phyloP scores from a whole-genome alignment of 345 rosid genomes.

The Limnanthes douglasii region DNA sequence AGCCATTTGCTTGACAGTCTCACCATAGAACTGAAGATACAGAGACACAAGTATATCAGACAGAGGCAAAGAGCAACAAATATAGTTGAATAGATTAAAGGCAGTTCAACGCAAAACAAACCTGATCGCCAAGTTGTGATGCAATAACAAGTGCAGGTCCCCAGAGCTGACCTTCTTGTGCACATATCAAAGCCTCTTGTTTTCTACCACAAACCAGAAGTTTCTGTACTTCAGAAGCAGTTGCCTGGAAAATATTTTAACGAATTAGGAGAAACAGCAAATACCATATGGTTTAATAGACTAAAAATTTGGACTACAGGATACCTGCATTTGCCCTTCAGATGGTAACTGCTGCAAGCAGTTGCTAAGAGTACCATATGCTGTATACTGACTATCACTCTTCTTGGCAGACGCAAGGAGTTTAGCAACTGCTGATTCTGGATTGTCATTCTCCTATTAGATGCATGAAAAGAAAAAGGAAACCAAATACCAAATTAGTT shows the following conservation, averaged over 20 bases:
- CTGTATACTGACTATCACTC: slow-evolving; percentile 19
- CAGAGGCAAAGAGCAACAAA: background rate
- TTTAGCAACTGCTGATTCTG: slow-evolving; percentile 76
- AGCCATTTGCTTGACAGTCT: slow-evolving; percentile 79
- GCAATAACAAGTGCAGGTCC: slow-evolving; percentile 85
- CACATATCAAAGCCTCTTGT: slow-evolving; percentile 50
- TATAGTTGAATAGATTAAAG: too few relatives aligned
- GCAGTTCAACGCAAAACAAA: slow-evolving; percentile 13
- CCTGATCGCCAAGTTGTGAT: slow-evolving; percentile 79
- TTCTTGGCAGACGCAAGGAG: slow-evolving; percentile 59
- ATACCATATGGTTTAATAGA: background rate
- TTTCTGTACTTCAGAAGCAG: slow-evolving; percentile 62
- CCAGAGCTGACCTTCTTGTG: slow-evolving; percentile 80
- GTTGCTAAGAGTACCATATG: slow-evolving; percentile 27
- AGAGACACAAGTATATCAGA: too few relatives aligned
- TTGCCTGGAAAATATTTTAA: slow-evolving; percentile 29
- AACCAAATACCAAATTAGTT: background rate
- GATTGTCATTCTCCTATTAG: slow-evolving; percentile 48
- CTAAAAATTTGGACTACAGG: background rate
- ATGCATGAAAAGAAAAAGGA: background rate
- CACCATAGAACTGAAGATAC: slow-evolving; percentile 65
- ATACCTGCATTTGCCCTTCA: slow-evolving; percentile 54
- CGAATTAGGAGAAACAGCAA: slow-evolving; percentile 6
- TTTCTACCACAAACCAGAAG: slow-evolving; percentile 76
- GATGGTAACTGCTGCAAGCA: slow-evolving; percentile 64